These are phyloP conservation scores for Phallus indusiatus DNA, from an alignment of 768 basidiomycete species.

Conservation along the genomic window DNA sequence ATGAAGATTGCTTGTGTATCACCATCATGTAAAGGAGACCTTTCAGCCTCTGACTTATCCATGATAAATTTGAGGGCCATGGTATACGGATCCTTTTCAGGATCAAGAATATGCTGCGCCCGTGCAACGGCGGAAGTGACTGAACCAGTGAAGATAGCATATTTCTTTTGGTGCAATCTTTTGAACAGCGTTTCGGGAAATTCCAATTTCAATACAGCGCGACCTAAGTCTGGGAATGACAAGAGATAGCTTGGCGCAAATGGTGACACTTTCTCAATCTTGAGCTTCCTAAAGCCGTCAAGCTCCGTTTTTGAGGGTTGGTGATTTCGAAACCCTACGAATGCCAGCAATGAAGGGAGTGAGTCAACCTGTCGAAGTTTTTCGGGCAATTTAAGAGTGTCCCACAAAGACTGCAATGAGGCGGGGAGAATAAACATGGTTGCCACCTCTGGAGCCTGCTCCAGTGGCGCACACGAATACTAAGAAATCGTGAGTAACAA, in stretches of 20 bases:
- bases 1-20: slow-evolving; percentile 49
- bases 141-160: slow-evolving; percentile 37
- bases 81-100: slow-evolving; percentile 29
- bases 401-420: slow-evolving; percentile 24
- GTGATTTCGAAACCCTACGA: slow-evolving; percentile 38
- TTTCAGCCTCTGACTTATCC: slow-evolving; percentile 28
- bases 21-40: slow-evolving; percentile 14
- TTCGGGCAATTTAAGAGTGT: slow-evolving; percentile 32
- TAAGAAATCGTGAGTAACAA: slow-evolving; percentile 35
- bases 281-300: slow-evolving; percentile 11
- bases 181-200: slow-evolving; percentile 41
- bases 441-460: slow-evolving; percentile 41
- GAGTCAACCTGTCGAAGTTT: slow-evolving; percentile 22
- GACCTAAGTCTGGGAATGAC: slow-evolving; percentile 11
- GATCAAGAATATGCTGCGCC: not conserved
- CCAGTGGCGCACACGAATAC: slow-evolving; percentile 24
- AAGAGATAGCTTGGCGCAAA: slow-evolving; percentile 18
- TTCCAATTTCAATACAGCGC: slow-evolving; percentile 13
- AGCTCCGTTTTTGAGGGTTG: slow-evolving; percentile 22
- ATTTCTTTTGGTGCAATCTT: slow-evolving; percentile 33
- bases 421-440: slow-evolving; percentile 48
- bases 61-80: slow-evolving; percentile 34
- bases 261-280: not conserved
- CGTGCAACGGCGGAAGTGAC: not conserved
- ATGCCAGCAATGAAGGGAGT: slow-evolving; percentile 25